Evolutionary conservation across 2,329 filamentous ascomycete genomes (phyloP), one percentile per base, ranked within the genome.

Genomic region (Ophiostoma ulmi): DNA sequence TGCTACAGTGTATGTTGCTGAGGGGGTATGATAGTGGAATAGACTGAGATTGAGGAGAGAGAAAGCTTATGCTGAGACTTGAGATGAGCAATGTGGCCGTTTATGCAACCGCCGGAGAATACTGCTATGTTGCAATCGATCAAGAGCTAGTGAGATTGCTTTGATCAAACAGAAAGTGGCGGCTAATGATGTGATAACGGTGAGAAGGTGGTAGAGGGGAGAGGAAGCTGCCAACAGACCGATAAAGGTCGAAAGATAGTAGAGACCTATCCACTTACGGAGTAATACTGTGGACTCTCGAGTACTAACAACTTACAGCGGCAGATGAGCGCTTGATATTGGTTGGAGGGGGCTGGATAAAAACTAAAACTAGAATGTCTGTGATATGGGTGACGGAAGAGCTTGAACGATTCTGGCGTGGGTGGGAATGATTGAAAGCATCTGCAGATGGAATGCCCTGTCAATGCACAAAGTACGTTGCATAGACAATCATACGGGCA

Each of bases 311-410:
- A 7, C 44, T 48, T 76, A 74, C 78, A 81, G 83, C 82, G 82
- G 82, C 76, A 80, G 83, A 80, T 77, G 77, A 79, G 76, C 78
- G 78, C 78, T 80, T 81, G 80, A 86, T 85, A 87, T 86, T 87
- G 85, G 84, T 80, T 81, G 20, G 13, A 11, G 31, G 22, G 81
- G 77, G 65, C 58, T 38, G 65, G 65, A 17, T 11, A 10, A 26
- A 41, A 44, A 5, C 35, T n/a, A 26, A 41, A 44, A 5, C 35
- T n/a, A 64, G 38, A 52, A 1, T 58, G 55, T 22, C 55, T 58
- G n/a, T 58, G 52, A 58, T 26, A 58, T 58, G n/a, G 44, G 17
- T 55, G 48, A 35, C 31, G 61, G 61, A 64, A 38, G 61, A 64
- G 61, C 61, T 64, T 36, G 31, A 13, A 65, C 55, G 10, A 61